Conservation (phyloP, 1,284 basidiomycete species). For the Puccinia hordei region DNA sequence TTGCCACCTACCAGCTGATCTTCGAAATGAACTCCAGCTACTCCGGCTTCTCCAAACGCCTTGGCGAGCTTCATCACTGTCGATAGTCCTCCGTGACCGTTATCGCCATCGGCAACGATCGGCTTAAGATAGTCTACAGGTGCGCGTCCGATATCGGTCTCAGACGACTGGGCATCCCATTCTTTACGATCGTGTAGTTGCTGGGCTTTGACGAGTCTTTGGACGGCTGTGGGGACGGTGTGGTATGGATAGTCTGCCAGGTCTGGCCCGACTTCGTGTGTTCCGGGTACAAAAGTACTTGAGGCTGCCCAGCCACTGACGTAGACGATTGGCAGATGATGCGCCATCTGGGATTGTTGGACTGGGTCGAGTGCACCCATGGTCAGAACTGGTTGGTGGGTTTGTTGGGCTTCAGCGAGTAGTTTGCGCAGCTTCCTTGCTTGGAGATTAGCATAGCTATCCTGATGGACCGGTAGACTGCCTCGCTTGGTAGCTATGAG, state of each 20-base stretch:
- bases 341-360: slow-evolving; percentile 59
- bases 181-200: slow-evolving; percentile 83
- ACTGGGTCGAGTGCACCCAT: slow-evolving; percentile 69
- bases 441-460: slow-evolving; percentile 70
- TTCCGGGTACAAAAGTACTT: slow-evolving; percentile 59
- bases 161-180: slow-evolving; percentile 77
- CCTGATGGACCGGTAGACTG: slow-evolving; percentile 74
- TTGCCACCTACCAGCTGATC: slow-evolving; percentile 90
- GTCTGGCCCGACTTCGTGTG: slow-evolving; percentile 60
- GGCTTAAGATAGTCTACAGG: slow-evolving; percentile 59
- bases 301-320: slow-evolving; percentile 59
- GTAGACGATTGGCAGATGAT: slow-evolving; percentile 59
- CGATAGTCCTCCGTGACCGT: slow-evolving; percentile 83
- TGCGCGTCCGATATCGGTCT: slow-evolving; percentile 61
- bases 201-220: slow-evolving; percentile 80
- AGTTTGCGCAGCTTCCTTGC: slow-evolving; percentile 78
- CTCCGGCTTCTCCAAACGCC: slow-evolving; percentile 86
- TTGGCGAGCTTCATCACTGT: slow-evolving; percentile 96
- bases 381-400: slow-evolving; percentile 74
- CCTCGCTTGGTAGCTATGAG: slow-evolving; percentile 85
- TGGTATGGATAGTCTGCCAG: slow-evolving; percentile 82
- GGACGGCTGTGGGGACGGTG: slow-evolving; percentile 87
- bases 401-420: slow-evolving; percentile 69
- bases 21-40: slow-evolving; percentile 83
- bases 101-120: slow-evolving; percentile 60